Percentiles rank a stretch among this genome's conserved stretches.
Evolutionary conservation across 2,329 filamentous ascomycete genomes (phyloP).

Genomic region (Phialemoniopsis sp.): DNA sequence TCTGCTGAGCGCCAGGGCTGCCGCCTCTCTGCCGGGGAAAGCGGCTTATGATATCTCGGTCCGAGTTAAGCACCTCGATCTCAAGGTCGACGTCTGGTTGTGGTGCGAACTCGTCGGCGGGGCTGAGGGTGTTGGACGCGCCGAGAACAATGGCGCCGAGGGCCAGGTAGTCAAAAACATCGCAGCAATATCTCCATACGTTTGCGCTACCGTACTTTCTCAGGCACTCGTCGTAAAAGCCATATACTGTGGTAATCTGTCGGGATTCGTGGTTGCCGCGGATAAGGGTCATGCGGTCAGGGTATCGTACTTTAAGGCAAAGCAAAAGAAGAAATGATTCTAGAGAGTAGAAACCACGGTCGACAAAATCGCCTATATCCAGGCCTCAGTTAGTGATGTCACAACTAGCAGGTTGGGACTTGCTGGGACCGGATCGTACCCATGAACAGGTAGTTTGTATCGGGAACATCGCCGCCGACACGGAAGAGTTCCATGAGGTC

Average conservation of each 20-base stretch:
- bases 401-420: neutral
- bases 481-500: conserved; percentile 96
- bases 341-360: conserved; percentile 95
- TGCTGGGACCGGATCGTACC: conserved; percentile 42
- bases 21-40: conserved; percentile 48
- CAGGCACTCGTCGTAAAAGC: conserved; percentile 96
- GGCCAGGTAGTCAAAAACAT: conserved; percentile 95
- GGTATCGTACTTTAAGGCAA: conserved; percentile 95
- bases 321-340: conserved; percentile 95
- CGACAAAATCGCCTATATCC: conserved; percentile 80
- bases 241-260: conserved; percentile 96
- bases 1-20: conserved; percentile 14
- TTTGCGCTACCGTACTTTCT: conserved; percentile 96
- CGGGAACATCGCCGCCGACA: conserved; percentile 88
- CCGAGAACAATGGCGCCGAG: conserved; percentile 89
- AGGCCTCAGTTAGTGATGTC: conserved; percentile 1
- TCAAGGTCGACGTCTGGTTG: conserved; percentile 69
- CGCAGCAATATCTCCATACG: conserved; percentile 95
- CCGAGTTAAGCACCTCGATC: conserved; percentile 87
- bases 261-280: conserved; percentile 93
- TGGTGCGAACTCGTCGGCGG: no score
- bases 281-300: conserved; percentile 94
- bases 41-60: conserved; percentile 72
- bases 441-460: conserved; percentile 98
- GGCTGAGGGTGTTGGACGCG: conserved; percentile 61